Evolutionary conservation across 1,139 yeast species (phyloP).

Genomic region (Hyphopichia buzzinii): DNA sequence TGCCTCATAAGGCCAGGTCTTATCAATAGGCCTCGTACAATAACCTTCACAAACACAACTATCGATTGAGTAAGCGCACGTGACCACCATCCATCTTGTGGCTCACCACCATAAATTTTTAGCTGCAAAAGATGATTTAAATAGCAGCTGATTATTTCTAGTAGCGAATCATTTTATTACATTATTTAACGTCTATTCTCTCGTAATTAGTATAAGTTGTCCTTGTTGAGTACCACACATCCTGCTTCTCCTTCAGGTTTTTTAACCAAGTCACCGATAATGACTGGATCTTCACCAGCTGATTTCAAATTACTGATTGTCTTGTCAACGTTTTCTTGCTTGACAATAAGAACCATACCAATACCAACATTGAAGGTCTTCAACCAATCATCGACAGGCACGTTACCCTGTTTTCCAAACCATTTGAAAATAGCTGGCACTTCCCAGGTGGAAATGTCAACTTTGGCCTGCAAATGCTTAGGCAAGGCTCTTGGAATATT

Average conservation of each 20-base stretch:
- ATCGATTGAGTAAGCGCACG: no score
- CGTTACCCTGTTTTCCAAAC: slow-evolving; percentile 90
- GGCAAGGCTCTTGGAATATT: slow-evolving; percentile 96
- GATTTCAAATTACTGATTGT: slow-evolving; percentile 53
- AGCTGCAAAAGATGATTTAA: not conserved
- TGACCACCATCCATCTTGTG: no score
- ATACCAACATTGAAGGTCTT: slow-evolving; percentile 95
- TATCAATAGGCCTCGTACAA: no score
- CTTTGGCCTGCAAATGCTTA: slow-evolving; percentile 67
- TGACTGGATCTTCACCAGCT: slow-evolving; percentile 74
- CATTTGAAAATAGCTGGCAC: slow-evolving; percentile 89
- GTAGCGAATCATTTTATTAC: not conserved
- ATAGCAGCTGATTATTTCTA: not conserved
- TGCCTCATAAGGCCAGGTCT: no score
- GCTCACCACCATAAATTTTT: no score
- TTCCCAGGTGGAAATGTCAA: slow-evolving; percentile 79
- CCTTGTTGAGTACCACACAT: slow-evolving; percentile 66
- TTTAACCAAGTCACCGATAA: slow-evolving; percentile 72
- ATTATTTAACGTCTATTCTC: not conserved
- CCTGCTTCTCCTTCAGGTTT: slow-evolving; percentile 50
- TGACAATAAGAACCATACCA: slow-evolving; percentile 93
- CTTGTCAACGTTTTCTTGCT: slow-evolving; percentile 55
- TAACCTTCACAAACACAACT: no score
- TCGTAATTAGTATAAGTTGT: slow-evolving; percentile 46
- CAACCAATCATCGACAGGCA: slow-evolving; percentile 78